A percentile compares a stretch with the other conserved stretches of the same genome.
Evolutionary conservation across 352 stramenopile species (phyloP).

Genomic region (Phytophthora rubi): DNA sequence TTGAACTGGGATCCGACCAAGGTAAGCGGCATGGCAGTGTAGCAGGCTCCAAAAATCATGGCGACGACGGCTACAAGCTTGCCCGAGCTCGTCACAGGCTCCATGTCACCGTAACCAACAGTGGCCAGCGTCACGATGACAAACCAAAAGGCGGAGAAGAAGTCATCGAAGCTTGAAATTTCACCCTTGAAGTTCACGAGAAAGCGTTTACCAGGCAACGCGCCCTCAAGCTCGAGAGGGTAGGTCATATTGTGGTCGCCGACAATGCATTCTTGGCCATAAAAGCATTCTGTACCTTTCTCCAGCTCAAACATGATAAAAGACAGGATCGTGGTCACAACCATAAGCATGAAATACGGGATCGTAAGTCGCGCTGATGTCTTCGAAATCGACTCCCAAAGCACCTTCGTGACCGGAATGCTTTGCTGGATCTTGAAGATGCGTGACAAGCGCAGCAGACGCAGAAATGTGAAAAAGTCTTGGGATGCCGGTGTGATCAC

Average conservation of each 20-base stretch:
- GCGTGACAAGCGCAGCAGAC: constrained; percentile 63
- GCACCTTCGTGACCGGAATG: constrained; percentile 79
- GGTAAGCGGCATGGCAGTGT: constrained; percentile 83
- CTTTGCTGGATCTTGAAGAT: constrained; percentile 85
- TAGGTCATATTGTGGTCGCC: constrained; percentile 66
- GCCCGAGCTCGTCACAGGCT: constrained; percentile 64
- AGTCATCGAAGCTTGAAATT: constrained; percentile 77
- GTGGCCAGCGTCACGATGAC: constrained; percentile 83
- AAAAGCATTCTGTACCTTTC: constrained; percentile 81
- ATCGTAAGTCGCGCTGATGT: constrained; percentile 76
- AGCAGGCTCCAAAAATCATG: constrained; percentile 87
- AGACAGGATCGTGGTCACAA: constrained; percentile 75
- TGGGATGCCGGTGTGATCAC: constrained; percentile 70
- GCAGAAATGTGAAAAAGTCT: constrained; percentile 66
- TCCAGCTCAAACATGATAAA: constrained; percentile 86
- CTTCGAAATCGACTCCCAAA: constrained; percentile 85
- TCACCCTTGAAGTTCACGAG: constrained; percentile 74
- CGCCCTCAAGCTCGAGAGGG: constrained; percentile 55
- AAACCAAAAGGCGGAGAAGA: constrained; percentile 88
- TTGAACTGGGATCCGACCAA: constrained; percentile 85
- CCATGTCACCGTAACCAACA: constrained; percentile 81
- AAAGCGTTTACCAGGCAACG: constrained; percentile 67
- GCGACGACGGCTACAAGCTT: constrained; percentile 76
- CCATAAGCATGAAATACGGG: constrained; percentile 82
- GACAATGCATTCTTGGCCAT: constrained; percentile 68